Percentiles rank a stretch among this genome's conserved stretches.
Conservation (phyloP, 768 basidiomycete species). For the Melanogaster broomeanus region DNA sequence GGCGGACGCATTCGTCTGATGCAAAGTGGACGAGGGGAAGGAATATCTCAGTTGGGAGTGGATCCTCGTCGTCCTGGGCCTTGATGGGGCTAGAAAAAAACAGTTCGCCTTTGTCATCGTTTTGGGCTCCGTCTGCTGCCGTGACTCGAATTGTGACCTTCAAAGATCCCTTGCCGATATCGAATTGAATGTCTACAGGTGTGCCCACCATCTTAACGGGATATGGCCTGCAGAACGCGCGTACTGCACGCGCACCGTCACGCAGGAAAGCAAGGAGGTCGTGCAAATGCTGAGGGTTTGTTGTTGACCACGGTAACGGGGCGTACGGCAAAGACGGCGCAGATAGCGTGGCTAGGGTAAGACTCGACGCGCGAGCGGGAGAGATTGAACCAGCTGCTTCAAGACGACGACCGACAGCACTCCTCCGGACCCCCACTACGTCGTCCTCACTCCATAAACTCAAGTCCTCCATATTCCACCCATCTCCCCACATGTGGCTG, state of each 20-base stretch:
- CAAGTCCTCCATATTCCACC: constrained; percentile 96
- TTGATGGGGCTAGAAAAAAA: neutral
- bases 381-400: constrained; percentile 2
- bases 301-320: neutral
- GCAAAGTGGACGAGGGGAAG: constrained; percentile 91
- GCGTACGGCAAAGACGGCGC: constrained; percentile 17
- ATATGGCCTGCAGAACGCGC: constrained; percentile 85
- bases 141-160: constrained; percentile 66
- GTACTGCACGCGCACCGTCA: constrained; percentile 81
- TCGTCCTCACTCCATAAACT: constrained; percentile 88
- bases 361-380: constrained; percentile 15
- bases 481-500: constrained; percentile 88
- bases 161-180: constrained; percentile 70
- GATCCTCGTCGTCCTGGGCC: constrained; percentile 25
- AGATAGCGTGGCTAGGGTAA: constrained; percentile 21
- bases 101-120: neutral
- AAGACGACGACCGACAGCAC: neutral
- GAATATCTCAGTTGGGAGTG: constrained; percentile 84
- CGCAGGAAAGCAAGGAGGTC: constrained; percentile 64
- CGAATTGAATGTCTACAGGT: constrained; percentile 68
- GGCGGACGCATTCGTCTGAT: constrained; percentile 35
- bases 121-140: constrained; percentile 49
- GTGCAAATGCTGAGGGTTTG: constrained; percentile 1
- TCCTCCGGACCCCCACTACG: constrained; percentile 22
- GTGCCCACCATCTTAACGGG: constrained; percentile 74